Evolutionary conservation across 768 basidiomycete genomes (phyloP).

Genomic region (Hortiboletus campestris): DNA sequence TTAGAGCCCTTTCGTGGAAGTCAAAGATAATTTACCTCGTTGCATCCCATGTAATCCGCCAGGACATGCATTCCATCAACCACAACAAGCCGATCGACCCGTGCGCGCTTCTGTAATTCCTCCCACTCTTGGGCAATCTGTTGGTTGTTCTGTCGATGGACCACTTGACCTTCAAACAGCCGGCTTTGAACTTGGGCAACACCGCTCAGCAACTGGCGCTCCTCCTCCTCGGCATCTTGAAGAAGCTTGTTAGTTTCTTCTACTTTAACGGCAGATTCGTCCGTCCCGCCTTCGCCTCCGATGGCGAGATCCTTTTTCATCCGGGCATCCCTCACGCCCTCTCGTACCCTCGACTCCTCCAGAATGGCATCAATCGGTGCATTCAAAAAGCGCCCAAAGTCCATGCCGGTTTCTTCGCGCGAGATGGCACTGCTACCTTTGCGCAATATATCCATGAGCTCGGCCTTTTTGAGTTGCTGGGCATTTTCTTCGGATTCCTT

Average conservation of each 20-base stretch:
- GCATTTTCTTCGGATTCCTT: conserved; percentile 25
- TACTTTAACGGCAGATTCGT: conserved; percentile 6
- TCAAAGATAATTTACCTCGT: conserved; percentile 26
- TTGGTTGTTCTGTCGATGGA: conserved; percentile 36
- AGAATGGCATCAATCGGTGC: conserved; percentile 46
- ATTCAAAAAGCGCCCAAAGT: conserved; percentile 43
- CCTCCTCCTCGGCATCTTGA: conserved; percentile 52
- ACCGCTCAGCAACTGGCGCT: conserved; percentile 47
- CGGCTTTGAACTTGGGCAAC: conserved; percentile 58
- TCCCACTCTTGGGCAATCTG: conserved; percentile 48
- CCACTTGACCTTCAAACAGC: conserved; percentile 54
- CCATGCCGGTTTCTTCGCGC: conserved; percentile 36
- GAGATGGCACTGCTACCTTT: conserved; percentile 57
- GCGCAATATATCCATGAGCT: conserved; percentile 56
- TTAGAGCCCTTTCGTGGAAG: not conserved
- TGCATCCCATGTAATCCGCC: conserved; percentile 26
- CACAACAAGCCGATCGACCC: conserved; percentile 38
- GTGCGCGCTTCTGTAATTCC: conserved; percentile 44
- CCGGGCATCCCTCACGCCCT: conserved; percentile 42
- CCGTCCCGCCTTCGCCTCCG: not conserved
- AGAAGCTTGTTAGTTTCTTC: conserved; percentile 32
- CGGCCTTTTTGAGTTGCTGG: conserved; percentile 38
- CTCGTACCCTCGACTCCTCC: conserved; percentile 42
- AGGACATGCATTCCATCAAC: conserved; percentile 38
- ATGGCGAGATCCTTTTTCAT: conserved; percentile 41